Base-by-base conservation (phyloP, 108 stramenopile species). In the Fragilariopsis cylindrus region DNA sequence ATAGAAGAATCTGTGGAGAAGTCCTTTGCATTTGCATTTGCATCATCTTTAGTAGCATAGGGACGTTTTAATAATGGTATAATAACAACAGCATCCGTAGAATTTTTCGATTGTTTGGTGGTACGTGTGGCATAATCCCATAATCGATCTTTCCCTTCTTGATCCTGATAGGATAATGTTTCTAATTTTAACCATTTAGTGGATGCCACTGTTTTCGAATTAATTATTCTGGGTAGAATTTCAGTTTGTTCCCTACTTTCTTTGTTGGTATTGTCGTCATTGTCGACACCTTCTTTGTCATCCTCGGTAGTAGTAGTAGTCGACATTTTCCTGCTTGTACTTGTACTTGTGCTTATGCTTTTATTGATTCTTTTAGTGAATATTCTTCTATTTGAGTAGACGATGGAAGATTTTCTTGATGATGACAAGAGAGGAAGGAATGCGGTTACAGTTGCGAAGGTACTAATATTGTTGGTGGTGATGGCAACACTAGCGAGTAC, bases 61-160 rank as follows among this genome's bases (percentile, higher is more conserved):
- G 62, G 62, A 8, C 62, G 62, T 40, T 69, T 46, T 40, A 91
- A 70, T 7, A 88, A 68, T 43, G 88, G 88, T 45, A 91, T 77
- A 48, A 91, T 89, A 39, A 87, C 81, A 2, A 88, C 90, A 45
- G 87, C 90, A 75, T 91, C 90, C 8, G 80, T 77, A 0, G 68
- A 56, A 15, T 76, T 65, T 7, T 1, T 9, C n/a, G 77, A 67
- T 47, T 70, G 56, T 60, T 82, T 86, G 45, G 89, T 90, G 56
- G 89, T 90, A 5, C 89, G 82, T 2, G 82, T 80, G 11, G 81
- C 87, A 1, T 79, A 58, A 78, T 91, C 87, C 87, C 90, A 88
- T 71, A 78, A 78, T 11, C 85, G 81, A 8, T 62, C 18, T 30
- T 50, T 58, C 4, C 80, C 80, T 12, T 75, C 69, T 53, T 73